Evolutionary conservation across 1,139 yeast species (phyloP), one percentile per base, ranked within the genome.

Genomic region (Yamadazyma oceani): DNA sequence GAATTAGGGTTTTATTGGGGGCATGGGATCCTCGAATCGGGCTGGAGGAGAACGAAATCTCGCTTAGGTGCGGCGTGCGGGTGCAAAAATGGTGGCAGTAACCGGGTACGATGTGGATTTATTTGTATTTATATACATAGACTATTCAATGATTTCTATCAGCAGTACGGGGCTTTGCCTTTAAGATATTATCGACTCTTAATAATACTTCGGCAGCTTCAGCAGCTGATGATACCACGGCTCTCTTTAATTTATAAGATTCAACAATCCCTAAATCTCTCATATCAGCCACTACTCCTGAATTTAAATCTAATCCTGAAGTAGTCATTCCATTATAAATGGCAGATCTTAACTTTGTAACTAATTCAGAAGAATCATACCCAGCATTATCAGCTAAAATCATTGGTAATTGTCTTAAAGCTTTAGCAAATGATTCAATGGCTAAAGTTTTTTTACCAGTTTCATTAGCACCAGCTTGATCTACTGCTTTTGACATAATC

Each of bases 401-500:
- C 2, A 95, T 89, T 40, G 99, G 99, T 48, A 92, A 75, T 64
- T 90, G 96, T 62, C 97, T 83, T 54, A 92, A 75, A 4, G 97
- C 97, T 48, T 84, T 80, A 16, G 95, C 97, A 67, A 87, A 92
- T 1, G 96, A 83, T 64, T 92, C 98, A 42, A 94, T 81, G 1
- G 99, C 99, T 44, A 92, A 72, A 0, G 97, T 85, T 58, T 87
- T 87, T 68, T 94, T 92, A 49, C 98, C 98, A 24, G 86, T 84
- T 50, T 85, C 92, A 56, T 87, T 89, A 54, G 94, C 95, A 17
- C 97, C 97, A 35, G 84, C 87, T 47, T 87, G 89, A 51, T 94
- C 98, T 26, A 92, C 97, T 5, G 98, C 97, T 63, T 87, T 88
- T 10, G 97, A 85, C 98, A 92, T 92, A 53, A 88, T 74, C 96